phyloP scores from a whole-genome alignment of 2,329 filamentous ascomycete species.

The Cadophora sp. region DNA sequence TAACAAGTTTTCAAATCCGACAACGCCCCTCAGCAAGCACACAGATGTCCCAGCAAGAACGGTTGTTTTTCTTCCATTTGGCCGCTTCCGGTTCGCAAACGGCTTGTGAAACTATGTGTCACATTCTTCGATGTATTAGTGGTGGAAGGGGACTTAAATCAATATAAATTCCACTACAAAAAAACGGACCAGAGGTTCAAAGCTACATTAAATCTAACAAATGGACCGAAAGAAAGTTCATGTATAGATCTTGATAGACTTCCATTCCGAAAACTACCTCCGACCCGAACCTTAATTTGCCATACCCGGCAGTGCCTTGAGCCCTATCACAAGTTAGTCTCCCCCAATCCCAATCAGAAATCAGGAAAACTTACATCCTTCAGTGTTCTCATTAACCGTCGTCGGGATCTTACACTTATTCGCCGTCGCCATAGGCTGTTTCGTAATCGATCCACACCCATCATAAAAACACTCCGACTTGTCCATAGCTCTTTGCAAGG shows the following conservation, averaged over 20 bases:
- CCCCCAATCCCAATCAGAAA: background rate
- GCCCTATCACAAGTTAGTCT: conserved; percentile 28
- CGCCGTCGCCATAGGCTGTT: conserved; percentile 53
- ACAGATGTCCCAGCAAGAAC: too few species aligned
- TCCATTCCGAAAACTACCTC: background rate
- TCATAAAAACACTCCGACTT: conserved; percentile 53
- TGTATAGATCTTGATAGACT: background rate
- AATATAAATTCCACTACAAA: too few species aligned
- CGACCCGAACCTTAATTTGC: background rate
- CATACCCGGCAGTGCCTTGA: conserved; percentile 28
- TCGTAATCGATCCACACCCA: conserved; percentile 51
- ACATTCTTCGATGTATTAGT: too few species aligned
- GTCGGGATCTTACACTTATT: conserved; percentile 54
- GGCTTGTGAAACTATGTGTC: too few species aligned
- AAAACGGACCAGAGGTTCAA: too few species aligned
- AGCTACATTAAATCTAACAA: too few species aligned
- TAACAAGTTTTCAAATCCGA: too few species aligned
- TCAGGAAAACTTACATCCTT: conserved; percentile 51
- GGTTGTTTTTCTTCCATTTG: too few species aligned
- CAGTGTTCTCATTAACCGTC: conserved; percentile 55
- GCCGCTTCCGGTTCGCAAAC: too few species aligned
- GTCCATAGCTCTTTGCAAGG: conserved; percentile 56
- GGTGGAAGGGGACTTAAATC: too few species aligned
- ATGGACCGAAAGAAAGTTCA: too few species aligned
- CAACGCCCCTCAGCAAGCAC: too few species aligned